Percentiles rank a stretch among this genome's conserved stretches.
Conservation (phyloP, 2,329 filamentous ascomycete genomes). For the Calonectria hongkongensis region DNA sequence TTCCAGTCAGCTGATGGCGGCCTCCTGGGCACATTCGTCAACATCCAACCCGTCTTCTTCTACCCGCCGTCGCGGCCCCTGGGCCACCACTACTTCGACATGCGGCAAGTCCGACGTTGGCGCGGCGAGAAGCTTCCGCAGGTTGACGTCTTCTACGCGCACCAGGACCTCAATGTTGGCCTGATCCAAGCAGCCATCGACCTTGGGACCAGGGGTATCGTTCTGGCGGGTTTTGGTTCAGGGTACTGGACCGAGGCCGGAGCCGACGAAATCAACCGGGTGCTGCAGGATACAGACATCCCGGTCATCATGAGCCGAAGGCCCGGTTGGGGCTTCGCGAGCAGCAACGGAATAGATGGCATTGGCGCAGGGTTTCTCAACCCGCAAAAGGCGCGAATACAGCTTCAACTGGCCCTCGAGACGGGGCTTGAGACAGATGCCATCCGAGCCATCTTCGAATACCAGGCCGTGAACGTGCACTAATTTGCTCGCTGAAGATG, state of each 20-base stretch:
- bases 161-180: slow-evolving; percentile 70
- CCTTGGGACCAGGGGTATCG: slow-evolving; percentile 71
- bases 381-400: slow-evolving; percentile 72
- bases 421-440: slow-evolving; percentile 52
- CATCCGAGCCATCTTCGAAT: slow-evolving; percentile 56
- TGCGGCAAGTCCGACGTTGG: slow-evolving; percentile 50
- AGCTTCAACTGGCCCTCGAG: slow-evolving; percentile 66
- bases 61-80: slow-evolving; percentile 70
- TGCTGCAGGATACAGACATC: slow-evolving; percentile 66
- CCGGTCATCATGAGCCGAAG: slow-evolving; percentile 72
- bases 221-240: slow-evolving; percentile 73
- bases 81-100: slow-evolving; percentile 66
- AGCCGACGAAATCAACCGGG: slow-evolving; percentile 62
- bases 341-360: slow-evolving; percentile 58
- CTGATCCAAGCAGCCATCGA: slow-evolving; percentile 69
- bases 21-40: slow-evolving; percentile 74
- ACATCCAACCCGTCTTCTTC: slow-evolving; percentile 76
- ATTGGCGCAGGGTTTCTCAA: slow-evolving; percentile 72
- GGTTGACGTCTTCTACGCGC: slow-evolving; percentile 74
- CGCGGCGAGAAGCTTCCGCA: slow-evolving; percentile 64
- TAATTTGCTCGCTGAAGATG: slow-evolving; percentile 37
- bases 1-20: slow-evolving; percentile 76
- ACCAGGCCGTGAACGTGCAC: slow-evolving; percentile 53
- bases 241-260: slow-evolving; percentile 68
- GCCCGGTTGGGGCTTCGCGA: slow-evolving; percentile 72